Percentiles rank a stretch among this genome's conserved stretches.
Evolutionary conservation across 208 protist genomes (phyloP).

Genomic region (Leishmania arabica): DNA sequence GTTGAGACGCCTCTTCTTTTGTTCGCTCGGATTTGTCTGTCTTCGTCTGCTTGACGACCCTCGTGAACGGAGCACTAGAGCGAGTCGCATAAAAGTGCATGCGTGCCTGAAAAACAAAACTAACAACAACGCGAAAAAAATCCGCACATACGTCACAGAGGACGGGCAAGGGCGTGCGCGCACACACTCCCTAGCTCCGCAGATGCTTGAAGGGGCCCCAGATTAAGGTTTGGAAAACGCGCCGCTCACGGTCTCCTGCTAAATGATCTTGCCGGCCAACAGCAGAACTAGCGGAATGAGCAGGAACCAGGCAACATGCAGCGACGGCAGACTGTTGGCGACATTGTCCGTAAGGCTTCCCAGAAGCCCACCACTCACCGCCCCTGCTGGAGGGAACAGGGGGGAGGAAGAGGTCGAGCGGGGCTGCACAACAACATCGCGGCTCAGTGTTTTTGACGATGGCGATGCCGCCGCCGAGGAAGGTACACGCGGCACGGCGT

Average conservation of each 20-base stretch:
- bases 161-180: not conserved
- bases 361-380: not conserved
- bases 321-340: not conserved
- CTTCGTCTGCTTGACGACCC: not conserved
- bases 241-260: not conserved
- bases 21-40: not conserved
- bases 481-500: not conserved
- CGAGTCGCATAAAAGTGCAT: not conserved
- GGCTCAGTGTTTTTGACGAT: not conserved
- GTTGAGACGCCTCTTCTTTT: not conserved
- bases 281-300: conserved; percentile 14
- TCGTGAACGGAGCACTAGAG: not conserved
- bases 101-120: no score
- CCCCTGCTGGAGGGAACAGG: conserved; percentile 13
- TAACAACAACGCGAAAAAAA: no score
- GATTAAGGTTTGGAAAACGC: not conserved
- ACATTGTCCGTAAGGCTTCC: not conserved
- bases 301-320: conserved; percentile 11
- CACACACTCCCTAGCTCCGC: not conserved
- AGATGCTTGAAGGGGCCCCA: not conserved
- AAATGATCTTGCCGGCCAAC: not conserved
- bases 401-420: conserved; percentile 10
- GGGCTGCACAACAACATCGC: not conserved
- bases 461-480: not conserved
- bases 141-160: not conserved